Evolutionary conservation across 2,329 filamentous ascomycete species (phyloP).

Genomic region (Diaporthe sp.): DNA sequence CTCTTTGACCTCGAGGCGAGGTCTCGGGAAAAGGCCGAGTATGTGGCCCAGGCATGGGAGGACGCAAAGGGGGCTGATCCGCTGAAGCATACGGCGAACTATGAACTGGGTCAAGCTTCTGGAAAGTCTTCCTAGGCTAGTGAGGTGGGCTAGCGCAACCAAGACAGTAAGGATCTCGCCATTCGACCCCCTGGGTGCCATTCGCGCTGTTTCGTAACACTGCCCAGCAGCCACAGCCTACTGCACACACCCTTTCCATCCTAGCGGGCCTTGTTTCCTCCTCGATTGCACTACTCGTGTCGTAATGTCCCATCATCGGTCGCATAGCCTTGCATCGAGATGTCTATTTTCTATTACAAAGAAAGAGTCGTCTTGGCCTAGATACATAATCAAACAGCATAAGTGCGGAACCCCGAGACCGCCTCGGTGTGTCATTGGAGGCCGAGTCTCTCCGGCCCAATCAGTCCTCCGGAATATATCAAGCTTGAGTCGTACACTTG

Average conservation of each 20-base stretch:
- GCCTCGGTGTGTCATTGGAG: background rate
- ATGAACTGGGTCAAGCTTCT: background rate
- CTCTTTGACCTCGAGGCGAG: conserved; percentile 18
- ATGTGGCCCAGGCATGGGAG: background rate
- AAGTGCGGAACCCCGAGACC: background rate
- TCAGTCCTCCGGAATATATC: background rate
- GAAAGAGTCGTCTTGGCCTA: background rate
- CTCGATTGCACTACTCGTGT: background rate
- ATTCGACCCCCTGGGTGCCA: background rate
- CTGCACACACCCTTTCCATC: background rate
- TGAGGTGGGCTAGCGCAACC: too few relatives aligned
- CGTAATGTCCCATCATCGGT: background rate
- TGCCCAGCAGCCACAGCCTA: background rate
- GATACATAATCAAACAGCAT: background rate
- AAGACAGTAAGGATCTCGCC: background rate
- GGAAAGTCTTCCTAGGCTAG: background rate
- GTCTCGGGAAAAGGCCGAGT: background rate
- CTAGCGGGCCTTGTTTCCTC: background rate
- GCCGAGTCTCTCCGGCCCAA: conserved; percentile 17
- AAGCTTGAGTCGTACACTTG: background rate
- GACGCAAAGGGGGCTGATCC: conserved; percentile 1
- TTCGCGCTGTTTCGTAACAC: too few relatives aligned
- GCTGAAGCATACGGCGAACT: conserved; percentile 15
- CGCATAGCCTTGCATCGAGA: background rate
- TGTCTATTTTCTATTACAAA: background rate